These are phyloP conservation scores for Melastoma candidum DNA, from an alignment of 441 rosid species.

Conservation along the genomic window DNA sequence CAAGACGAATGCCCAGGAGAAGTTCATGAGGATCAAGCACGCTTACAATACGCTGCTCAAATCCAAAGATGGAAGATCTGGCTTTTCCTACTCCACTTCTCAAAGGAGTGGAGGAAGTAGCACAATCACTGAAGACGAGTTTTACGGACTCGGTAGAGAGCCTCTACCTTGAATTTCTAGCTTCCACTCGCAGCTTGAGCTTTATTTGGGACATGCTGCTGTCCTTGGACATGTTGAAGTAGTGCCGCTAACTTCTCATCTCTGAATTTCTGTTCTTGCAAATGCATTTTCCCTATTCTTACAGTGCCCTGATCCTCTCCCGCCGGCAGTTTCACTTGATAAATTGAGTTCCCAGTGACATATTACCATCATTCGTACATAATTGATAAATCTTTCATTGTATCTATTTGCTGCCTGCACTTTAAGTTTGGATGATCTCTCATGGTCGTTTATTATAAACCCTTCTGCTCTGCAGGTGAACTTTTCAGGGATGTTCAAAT, in stretches of 20 bases:
- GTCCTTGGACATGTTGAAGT: too few species aligned
- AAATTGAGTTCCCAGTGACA: too few species aligned
- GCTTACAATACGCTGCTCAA: constrained; percentile 75
- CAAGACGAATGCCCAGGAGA: constrained; percentile 80
- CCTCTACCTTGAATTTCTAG: not conserved
- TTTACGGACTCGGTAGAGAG: constrained; percentile 83
- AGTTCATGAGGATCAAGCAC: constrained; percentile 87
- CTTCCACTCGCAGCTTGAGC: too few species aligned
- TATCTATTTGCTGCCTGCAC: not conserved
- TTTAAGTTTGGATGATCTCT: constrained; percentile 1
- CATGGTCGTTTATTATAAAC: constrained; percentile 42
- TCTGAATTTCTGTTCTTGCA: too few species aligned
- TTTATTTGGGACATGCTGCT: too few species aligned
- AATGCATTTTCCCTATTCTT: too few species aligned
- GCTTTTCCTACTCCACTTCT: constrained; percentile 43
- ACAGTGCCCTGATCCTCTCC: too few species aligned
- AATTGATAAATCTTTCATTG: not conserved
- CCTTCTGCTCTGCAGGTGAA: constrained; percentile 83
- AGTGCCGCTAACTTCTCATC: too few species aligned
- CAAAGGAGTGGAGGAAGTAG: constrained; percentile 28
- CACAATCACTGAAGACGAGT: constrained; percentile 43
- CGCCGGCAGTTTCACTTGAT: too few species aligned
- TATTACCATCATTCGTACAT: too few species aligned
- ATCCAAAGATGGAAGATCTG: constrained; percentile 50
- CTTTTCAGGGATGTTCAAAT: constrained; percentile 85